These are phyloP conservation scores for Tolypocladium ophioglossoides DNA, from an alignment of 2,329 filamentous ascomycete species.

Conservation along the genomic window DNA sequence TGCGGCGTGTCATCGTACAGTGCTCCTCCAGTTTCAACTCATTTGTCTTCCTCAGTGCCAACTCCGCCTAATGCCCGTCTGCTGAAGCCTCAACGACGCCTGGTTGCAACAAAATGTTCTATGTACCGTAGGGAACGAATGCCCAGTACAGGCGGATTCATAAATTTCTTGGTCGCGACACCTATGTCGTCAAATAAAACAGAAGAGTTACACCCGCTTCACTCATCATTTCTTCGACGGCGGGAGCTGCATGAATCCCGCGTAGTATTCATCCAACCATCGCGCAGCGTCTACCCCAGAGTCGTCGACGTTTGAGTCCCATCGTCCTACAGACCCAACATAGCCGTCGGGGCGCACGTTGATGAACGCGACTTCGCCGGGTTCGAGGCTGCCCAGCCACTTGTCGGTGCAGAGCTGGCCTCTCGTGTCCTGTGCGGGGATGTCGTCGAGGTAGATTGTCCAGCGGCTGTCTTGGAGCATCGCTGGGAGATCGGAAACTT, in stretches of 20 bases:
- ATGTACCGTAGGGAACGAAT: background rate
- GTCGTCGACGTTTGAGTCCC: constrained; percentile 40
- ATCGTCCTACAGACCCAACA: constrained; percentile 51
- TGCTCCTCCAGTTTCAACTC: background rate
- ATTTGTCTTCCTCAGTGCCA: background rate
- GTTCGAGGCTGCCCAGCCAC: constrained; percentile 52
- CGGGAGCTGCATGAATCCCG: constrained; percentile 43
- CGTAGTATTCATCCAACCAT: constrained; percentile 46
- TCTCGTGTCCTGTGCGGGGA: constrained; percentile 43
- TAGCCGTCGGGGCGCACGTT: constrained; percentile 67
- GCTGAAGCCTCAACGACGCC: background rate
- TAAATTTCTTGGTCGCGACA: background rate
- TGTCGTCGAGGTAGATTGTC: constrained; percentile 63
- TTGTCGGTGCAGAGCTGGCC: constrained; percentile 51
- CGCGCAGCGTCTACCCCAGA: constrained; percentile 39
- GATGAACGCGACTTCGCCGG: constrained; percentile 49
- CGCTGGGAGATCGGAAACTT: constrained; percentile 53
- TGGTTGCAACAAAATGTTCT: background rate
- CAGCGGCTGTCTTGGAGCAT: constrained; percentile 55
- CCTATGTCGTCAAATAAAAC: background rate
- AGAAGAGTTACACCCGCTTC: background rate
- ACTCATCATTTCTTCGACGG: background rate
- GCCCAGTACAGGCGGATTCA: background rate
- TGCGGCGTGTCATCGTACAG: background rate
- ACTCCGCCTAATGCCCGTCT: background rate